Percentiles rank a stretch among this genome's conserved stretches.
Evolutionary conservation across 1,139 yeast species (phyloP).

Genomic region (Sugiyamaella paludigena): DNA sequence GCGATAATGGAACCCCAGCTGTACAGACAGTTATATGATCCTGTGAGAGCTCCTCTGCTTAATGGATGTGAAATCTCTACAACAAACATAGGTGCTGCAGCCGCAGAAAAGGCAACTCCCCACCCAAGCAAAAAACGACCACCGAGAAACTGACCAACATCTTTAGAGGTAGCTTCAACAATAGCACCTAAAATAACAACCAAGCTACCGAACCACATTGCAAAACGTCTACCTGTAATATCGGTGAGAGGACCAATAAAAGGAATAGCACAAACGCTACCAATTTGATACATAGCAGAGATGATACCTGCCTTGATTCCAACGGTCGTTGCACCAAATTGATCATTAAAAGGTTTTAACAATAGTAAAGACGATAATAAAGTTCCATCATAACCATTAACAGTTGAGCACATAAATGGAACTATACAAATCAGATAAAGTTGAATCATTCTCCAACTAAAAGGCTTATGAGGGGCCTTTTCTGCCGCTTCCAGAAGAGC

Average conservation of each 20-base stretch:
- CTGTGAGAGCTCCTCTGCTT: conserved; percentile 24
- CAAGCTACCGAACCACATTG: conserved; percentile 26
- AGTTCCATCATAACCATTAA: conserved; percentile 24
- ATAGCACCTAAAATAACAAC: conserved; percentile 31
- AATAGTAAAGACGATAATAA: conserved; percentile 21
- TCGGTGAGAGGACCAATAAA: conserved; percentile 23
- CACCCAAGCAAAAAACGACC: conserved; percentile 28
- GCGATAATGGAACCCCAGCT: conserved; percentile 48
- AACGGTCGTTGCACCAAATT: conserved; percentile 20
- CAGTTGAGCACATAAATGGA: conserved; percentile 21
- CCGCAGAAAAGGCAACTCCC: conserved; percentile 26
- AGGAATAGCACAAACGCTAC: conserved; percentile 24
- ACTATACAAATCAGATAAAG: conserved; percentile 20
- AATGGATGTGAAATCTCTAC: conserved; percentile 26
- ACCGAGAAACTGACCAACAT: conserved; percentile 22
- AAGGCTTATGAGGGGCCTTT: conserved; percentile 4
- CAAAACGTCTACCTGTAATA: conserved; percentile 21
- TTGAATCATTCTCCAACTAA: conserved; percentile 12
- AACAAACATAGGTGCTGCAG: conserved; percentile 26
- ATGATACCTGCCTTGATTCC: conserved; percentile 24
- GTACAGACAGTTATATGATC: conserved; percentile 46
- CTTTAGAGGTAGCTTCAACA: conserved; percentile 25
- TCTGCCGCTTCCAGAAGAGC: conserved; percentile 6
- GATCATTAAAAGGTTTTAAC: conserved; percentile 15
- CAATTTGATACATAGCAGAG: conserved; percentile 25